Conservation (phyloP, 331 rosid species). For the Quercus tomentella region DNA sequence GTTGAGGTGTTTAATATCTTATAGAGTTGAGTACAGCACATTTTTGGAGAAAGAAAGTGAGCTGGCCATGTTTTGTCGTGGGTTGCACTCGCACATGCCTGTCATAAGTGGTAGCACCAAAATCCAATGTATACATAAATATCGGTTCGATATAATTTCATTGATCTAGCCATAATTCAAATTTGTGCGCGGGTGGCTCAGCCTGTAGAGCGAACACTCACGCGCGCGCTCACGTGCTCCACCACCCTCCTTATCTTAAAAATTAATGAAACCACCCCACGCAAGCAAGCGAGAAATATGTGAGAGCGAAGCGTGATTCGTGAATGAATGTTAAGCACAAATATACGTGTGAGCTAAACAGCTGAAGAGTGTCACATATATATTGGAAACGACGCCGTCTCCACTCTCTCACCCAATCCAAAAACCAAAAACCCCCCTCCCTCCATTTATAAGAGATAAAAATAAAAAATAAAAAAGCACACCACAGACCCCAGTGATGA, state of each 20-base stretch:
- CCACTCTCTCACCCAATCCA: background rate
- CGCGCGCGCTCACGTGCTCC: slow-evolving; percentile 19
- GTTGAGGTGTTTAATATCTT: too few relatives aligned
- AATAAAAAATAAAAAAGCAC: background rate
- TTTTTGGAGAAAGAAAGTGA: too few relatives aligned
- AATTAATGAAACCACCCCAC: background rate
- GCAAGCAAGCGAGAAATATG: background rate
- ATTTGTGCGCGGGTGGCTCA: background rate
- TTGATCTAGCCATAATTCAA: too few relatives aligned
- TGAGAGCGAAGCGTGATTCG: slow-evolving; percentile 61
- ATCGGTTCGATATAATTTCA: too few relatives aligned
- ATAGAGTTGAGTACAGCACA: too few relatives aligned
- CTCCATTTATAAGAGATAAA: slow-evolving; percentile 25
- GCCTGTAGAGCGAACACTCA: background rate
- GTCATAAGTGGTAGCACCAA: too few relatives aligned
- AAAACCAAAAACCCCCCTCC: slow-evolving; percentile 21
- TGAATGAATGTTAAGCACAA: slow-evolving; percentile 33
- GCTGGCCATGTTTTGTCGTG: too few relatives aligned
- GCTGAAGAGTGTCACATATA: slow-evolving; percentile 8
- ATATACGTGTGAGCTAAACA: slow-evolving; percentile 28
- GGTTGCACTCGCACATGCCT: too few relatives aligned
- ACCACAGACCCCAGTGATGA: background rate
- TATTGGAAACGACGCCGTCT: slow-evolving; percentile 28
- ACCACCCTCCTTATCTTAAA: slow-evolving; percentile 21
- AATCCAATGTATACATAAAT: too few relatives aligned